Evolutionary conservation across 441 rosid species (phyloP), one percentile per base, ranked within the genome.

Genomic region (Daphne laureola): DNA sequence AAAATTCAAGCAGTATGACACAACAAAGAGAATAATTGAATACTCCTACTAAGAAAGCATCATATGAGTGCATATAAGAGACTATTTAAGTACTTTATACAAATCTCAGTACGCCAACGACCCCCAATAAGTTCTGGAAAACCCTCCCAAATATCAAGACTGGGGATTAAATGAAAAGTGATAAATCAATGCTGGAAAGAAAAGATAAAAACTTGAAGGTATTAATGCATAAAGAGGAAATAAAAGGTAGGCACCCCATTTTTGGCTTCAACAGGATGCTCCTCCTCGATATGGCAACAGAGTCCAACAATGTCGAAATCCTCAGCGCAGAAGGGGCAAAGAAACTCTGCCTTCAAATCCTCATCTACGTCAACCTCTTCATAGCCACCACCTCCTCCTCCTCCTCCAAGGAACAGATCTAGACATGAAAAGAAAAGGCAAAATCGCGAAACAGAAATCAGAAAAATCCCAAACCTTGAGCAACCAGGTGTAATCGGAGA

Each of bases 301-400:
- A 88, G 87, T 8, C 87, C 96, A 46, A 88, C 80, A 49, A 86
- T 73, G 58, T 88, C 94, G 57, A 86, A 83, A 65, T 81, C 91
- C 67, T 85, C 94, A 16, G 71, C 81, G 27, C 91, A 88, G 58
- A 85, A 88, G 0, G 96, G 89, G 49, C 96, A 88, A 21, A 78
- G 52, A 67, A 72, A 83, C 81, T 84, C 84, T 2, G 79, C 75
- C 58, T 77, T 75, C 64, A 64, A 67, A 59, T 77, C 82, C 14
- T 81, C 90, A 14, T 79, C 94, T 25, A 31, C 81, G 8, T 79
- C 77, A 3, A 53, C 50, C 45, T 84, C 89, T 17, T 86, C 92
- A 17, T 43, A 68, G 6, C 80, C 80, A 58, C 76, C n/a, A n/a
- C n/a, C n/a, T n/a, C n/a, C n/a, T n/a, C n/a, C n/a, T n/a, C n/a